These are phyloP conservation scores for Zea luxurians DNA, from an alignment of 176 grass and related monocot species.

Conservation along the genomic window DNA sequence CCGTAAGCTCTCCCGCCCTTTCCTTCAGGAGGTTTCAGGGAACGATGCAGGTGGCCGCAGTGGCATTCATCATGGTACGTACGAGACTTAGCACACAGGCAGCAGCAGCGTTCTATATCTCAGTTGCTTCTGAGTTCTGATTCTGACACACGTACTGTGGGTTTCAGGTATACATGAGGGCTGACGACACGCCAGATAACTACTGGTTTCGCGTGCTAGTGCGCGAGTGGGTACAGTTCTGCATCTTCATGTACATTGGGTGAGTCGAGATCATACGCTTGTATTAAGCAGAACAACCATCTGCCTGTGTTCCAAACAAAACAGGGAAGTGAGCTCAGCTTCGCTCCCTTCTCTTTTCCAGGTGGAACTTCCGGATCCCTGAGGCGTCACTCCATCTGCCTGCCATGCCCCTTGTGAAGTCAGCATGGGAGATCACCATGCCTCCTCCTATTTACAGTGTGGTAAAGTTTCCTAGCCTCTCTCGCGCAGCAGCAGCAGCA, in stretches of 20 bases:
- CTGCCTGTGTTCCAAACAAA: constrained; percentile 4
- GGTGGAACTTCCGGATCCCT: constrained; percentile 94
- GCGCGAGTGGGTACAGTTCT: constrained; percentile 94
- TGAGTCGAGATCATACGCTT: constrained; percentile 26
- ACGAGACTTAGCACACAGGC: background rate
- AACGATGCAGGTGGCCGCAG: constrained; percentile 85
- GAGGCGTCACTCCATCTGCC: constrained; percentile 79
- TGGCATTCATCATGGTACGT: constrained; percentile 92
- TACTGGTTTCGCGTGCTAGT: constrained; percentile 94
- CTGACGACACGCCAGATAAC: constrained; percentile 78
- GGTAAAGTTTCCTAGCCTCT: constrained; percentile 39
- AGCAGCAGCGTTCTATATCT: too few relatives aligned
- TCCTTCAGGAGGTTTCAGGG: constrained; percentile 83
- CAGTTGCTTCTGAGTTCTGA: constrained; percentile 23
- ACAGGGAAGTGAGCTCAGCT: constrained; percentile 2
- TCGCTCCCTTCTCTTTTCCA: constrained; percentile 32
- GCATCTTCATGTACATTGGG: constrained; percentile 96
- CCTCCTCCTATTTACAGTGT: constrained; percentile 92
- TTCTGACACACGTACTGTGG: constrained; percentile 2
- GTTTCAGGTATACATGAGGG: constrained; percentile 86
- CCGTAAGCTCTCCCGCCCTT: background rate
- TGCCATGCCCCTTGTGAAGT: constrained; percentile 63
- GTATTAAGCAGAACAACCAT: background rate
- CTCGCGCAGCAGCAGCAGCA: background rate
- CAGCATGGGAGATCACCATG: constrained; percentile 65